Percentiles rank a stretch among this genome's conserved stretches.
Evolutionary conservation across 768 basidiomycete species (phyloP).

Genomic region (Pleurotus platypus): DNA sequence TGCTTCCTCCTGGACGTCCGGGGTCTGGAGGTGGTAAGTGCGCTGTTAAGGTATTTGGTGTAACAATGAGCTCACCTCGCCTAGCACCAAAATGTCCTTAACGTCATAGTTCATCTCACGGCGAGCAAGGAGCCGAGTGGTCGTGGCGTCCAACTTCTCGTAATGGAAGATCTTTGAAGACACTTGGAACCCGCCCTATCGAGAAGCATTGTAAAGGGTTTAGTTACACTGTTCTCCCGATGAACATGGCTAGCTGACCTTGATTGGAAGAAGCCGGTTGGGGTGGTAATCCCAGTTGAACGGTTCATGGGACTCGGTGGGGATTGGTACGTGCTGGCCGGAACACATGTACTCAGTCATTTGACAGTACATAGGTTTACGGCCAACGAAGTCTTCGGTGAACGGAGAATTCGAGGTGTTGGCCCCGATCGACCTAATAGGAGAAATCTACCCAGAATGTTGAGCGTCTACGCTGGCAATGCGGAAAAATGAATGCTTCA

Average conservation of each 20-base stretch:
- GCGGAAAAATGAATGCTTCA: constrained; percentile 1
- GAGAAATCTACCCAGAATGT: not conserved
- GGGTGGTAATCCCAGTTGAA: constrained; percentile 14
- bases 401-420: constrained; percentile 6
- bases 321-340: constrained; percentile 30
- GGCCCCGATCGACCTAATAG: constrained; percentile 8
- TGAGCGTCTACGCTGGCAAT: constrained; percentile 1
- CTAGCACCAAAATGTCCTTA: constrained; percentile 31
- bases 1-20: constrained; percentile 48
- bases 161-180: constrained; percentile 9
- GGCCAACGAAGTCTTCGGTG: constrained; percentile 32
- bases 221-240: not conserved
- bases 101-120: constrained; percentile 12
- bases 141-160: not conserved
- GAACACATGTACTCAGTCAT: constrained; percentile 43
- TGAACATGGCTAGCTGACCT: constrained; percentile 9
- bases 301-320: constrained; percentile 13
- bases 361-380: constrained; percentile 47
- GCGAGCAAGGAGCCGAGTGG: not conserved
- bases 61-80: constrained; percentile 34
- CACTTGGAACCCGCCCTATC: constrained; percentile 14
- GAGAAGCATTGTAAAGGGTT: not conserved
- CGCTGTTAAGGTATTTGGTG: not conserved
- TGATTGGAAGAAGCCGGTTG: constrained; percentile 13
- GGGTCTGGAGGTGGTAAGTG: constrained; percentile 36